Conservation (phyloP, 2,329 filamentous ascomycete genomes). For the Trichoderma cornu-damae region DNA sequence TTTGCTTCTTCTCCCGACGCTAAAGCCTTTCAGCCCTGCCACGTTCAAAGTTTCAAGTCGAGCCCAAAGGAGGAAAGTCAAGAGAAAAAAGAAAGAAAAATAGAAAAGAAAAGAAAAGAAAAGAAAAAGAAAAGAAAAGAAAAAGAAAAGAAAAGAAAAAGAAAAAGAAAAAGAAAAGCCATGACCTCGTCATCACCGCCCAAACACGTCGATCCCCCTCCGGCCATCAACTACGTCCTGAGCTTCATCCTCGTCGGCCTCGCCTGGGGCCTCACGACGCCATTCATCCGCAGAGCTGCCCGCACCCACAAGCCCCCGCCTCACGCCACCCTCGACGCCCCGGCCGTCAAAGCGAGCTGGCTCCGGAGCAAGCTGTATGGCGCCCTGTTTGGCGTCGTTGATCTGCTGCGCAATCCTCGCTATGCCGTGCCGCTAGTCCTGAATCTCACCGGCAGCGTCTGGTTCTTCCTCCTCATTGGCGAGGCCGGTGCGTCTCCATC, state of each 20-base stretch:
- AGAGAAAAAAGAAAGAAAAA: too few relatives aligned
- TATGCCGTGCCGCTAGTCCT: constrained; percentile 81
- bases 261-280: constrained; percentile 89
- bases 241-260: constrained; percentile 87
- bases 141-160: too few relatives aligned
- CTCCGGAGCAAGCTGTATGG: constrained; percentile 58
- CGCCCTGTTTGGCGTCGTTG: constrained; percentile 67
- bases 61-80: too few relatives aligned
- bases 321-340: constrained; percentile 50
- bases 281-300: constrained; percentile 85
- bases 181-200: neutral
- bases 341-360: constrained; percentile 52
- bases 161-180: neutral
- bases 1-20: neutral
- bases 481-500: constrained; percentile 72
- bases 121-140: too few relatives aligned
- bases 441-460: constrained; percentile 88
- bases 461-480: constrained; percentile 94
- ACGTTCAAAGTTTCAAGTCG: too few relatives aligned
- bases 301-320: constrained; percentile 62
- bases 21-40: neutral
- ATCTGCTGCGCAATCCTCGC: constrained; percentile 71
- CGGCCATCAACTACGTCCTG: constrained; percentile 73
- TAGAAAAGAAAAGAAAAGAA: too few relatives aligned
- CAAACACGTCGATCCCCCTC: constrained; percentile 34